These are phyloP conservation scores for Fusarium burgessii DNA, from an alignment of 2,329 filamentous ascomycete genomes.

Conservation along the genomic window DNA sequence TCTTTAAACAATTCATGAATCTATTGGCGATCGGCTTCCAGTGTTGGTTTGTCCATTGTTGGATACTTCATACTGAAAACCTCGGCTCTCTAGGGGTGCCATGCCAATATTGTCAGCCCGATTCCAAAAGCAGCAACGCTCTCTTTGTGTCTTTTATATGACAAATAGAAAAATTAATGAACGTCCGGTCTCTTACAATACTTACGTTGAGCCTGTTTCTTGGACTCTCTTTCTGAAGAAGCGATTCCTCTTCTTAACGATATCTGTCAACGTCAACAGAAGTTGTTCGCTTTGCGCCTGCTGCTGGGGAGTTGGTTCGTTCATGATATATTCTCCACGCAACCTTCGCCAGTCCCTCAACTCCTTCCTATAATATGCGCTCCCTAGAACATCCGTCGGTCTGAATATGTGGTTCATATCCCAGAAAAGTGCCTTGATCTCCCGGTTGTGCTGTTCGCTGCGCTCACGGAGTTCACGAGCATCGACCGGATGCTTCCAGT, in stretches of 20 bases:
- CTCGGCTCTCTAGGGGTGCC: not conserved
- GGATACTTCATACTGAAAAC: not conserved
- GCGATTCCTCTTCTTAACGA: not conserved
- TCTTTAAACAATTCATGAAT: not conserved
- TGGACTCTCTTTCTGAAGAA: not conserved
- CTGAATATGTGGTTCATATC: not conserved
- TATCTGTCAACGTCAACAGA: not conserved
- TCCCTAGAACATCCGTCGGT: not conserved
- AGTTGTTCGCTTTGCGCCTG: not conserved
- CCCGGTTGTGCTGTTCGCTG: conserved; percentile 3
- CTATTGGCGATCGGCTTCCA: not conserved
- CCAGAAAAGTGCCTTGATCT: conserved; percentile 15
- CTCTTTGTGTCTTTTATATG: too few species aligned
- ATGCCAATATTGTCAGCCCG: not conserved
- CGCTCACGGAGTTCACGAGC: not conserved
- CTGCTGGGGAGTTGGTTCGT: not conserved
- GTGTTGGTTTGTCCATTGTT: not conserved
- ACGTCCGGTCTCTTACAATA: not conserved
- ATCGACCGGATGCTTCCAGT: not conserved
- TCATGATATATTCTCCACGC: not conserved
- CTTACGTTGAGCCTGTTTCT: not conserved
- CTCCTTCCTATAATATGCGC: not conserved
- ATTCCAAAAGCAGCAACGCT: too few species aligned
- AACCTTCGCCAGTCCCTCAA: not conserved
- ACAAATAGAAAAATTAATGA: not conserved